Evolutionary conservation across 768 basidiomycete species (phyloP).

Genomic region (Kockovaella imperatae): DNA sequence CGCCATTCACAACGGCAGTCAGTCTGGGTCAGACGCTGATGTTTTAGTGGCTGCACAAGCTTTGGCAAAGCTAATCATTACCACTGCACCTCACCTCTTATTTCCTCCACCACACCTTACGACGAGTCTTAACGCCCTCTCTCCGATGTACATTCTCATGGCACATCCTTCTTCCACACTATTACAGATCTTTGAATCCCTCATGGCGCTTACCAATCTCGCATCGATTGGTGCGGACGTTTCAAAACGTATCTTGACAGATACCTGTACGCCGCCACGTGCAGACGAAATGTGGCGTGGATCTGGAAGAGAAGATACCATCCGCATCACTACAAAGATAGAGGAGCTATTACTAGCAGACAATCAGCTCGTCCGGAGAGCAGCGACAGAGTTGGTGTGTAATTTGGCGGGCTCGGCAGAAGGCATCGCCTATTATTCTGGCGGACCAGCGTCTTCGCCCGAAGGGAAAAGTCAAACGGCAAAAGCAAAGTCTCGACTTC

Average conservation of each 20-base stretch:
- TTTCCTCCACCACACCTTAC: constrained; percentile 77
- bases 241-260: constrained; percentile 57
- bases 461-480: neutral
- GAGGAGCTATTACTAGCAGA: constrained; percentile 54
- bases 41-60: constrained; percentile 63
- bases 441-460: constrained; percentile 19
- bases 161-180: constrained; percentile 60
- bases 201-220: constrained; percentile 95
- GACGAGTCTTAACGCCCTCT: constrained; percentile 65
- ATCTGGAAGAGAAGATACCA: constrained; percentile 54
- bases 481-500: constrained; percentile 50
- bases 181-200: constrained; percentile 79
- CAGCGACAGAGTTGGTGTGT: constrained; percentile 83
- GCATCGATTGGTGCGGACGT: constrained; percentile 65
- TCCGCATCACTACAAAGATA: constrained; percentile 51
- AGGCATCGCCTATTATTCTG: constrained; percentile 64
- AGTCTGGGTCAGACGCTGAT: neutral
- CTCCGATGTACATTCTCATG: constrained; percentile 68
- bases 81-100: constrained; percentile 77
- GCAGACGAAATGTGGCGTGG: constrained; percentile 1
- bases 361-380: constrained; percentile 70
- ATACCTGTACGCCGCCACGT: constrained; percentile 6
- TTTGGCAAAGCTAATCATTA: constrained; percentile 85
- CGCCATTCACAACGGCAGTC: neutral
- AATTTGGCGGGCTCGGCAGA: constrained; percentile 75